Conservation (phyloP, 2,329 filamentous ascomycete species). For the Byssothecium circinans region DNA sequence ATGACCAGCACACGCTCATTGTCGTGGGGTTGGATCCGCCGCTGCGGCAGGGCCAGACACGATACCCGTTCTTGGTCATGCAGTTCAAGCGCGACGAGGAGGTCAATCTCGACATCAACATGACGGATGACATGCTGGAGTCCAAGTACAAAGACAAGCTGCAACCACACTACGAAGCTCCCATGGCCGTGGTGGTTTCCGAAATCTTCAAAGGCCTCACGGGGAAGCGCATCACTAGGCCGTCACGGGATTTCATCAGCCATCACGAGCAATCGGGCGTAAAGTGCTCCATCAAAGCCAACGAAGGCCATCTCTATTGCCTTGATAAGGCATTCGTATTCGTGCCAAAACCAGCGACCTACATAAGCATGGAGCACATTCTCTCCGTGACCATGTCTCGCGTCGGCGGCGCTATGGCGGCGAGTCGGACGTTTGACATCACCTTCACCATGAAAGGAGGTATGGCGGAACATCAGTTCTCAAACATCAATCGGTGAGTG, state of each 20-base stretch:
- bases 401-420: conserved; percentile 89
- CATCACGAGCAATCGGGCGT: conserved; percentile 94
- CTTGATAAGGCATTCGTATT: conserved; percentile 99
- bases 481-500: conserved; percentile 87
- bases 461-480: conserved; percentile 90
- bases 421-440: conserved; percentile 95
- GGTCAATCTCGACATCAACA: conserved; percentile 93
- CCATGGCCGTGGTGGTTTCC: conserved; percentile 88
- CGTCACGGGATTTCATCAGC: conserved; percentile 90
- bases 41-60: conserved; percentile 92
- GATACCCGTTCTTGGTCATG: conserved; percentile 98
- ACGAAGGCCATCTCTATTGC: conserved; percentile 95
- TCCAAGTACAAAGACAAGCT: conserved; percentile 88
- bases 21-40: conserved; percentile 93
- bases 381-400: conserved; percentile 92
- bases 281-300: conserved; percentile 99
- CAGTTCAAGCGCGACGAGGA: conserved; percentile 98
- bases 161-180: conserved; percentile 80
- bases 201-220: conserved; percentile 94
- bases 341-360: conserved; percentile 95
- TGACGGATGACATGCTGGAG: conserved; percentile 85
- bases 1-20: conserved; percentile 93
- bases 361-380: conserved; percentile 93
- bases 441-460: conserved; percentile 87
- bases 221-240: conserved; percentile 91